Evolutionary conservation across 495 filamentous ascomycete species (phyloP).

Genomic region (Talaromyces wortmannii): DNA sequence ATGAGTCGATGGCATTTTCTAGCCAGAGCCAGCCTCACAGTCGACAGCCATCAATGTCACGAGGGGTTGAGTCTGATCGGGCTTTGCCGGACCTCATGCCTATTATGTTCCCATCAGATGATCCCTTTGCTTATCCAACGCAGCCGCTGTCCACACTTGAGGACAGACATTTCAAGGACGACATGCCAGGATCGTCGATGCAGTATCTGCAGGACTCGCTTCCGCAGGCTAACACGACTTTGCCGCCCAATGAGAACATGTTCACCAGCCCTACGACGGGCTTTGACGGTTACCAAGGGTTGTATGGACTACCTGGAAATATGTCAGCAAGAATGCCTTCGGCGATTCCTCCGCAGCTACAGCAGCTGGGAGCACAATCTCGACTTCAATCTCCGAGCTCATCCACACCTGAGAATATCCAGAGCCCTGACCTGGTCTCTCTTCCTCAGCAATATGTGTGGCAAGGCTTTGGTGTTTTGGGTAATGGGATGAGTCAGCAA

Average conservation of each 20-base stretch:
- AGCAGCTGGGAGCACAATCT: neutral
- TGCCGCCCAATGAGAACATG: neutral
- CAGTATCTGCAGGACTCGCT: neutral
- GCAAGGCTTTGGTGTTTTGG: conserved; percentile 35
- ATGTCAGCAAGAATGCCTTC: neutral
- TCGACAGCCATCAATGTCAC: conserved; percentile 21
- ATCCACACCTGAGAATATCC: conserved; percentile 19
- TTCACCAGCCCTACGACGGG: neutral
- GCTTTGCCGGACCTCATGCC: conserved; percentile 67
- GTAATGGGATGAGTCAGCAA: conserved; percentile 13
- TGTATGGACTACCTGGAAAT: neutral
- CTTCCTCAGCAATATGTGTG: conserved; percentile 40
- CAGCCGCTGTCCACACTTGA: conserved; percentile 69
- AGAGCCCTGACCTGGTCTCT: conserved; percentile 40
- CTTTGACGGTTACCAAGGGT: neutral
- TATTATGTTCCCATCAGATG: conserved; percentile 88
- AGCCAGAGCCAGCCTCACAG: conserved; percentile 2
- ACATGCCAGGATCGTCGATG: conserved; percentile 1
- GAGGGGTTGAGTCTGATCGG: conserved; percentile 26
- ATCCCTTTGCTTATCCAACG: conserved; percentile 86
- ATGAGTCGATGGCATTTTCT: neutral
- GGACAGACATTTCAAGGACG: conserved; percentile 33
- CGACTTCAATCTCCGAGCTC: neutral
- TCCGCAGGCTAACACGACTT: neutral
- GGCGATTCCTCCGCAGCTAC: neutral